Conservation (phyloP, 179 eudicot species). For the Nepenthes alata region DNA sequence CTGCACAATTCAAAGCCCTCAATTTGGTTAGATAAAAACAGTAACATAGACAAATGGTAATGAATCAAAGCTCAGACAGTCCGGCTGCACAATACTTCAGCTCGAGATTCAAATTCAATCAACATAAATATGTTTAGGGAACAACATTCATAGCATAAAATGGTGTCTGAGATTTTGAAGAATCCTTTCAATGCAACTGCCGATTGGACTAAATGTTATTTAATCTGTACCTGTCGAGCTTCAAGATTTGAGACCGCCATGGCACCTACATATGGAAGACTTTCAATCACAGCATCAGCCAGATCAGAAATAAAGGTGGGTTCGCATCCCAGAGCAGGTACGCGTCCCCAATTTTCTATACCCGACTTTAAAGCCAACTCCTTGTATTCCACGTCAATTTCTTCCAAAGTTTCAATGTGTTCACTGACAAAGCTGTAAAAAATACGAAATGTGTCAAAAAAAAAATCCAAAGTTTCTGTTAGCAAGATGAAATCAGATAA, state of each 20-base stretch:
- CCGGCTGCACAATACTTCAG: neutral
- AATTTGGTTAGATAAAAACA: neutral
- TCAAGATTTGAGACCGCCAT: constrained; percentile 98
- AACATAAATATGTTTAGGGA: no score
- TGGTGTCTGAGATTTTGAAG: no score
- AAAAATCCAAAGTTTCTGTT: neutral
- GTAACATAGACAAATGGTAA: neutral
- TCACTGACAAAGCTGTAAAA: constrained; percentile 85
- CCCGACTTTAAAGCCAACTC: constrained; percentile 90
- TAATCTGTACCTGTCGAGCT: constrained; percentile 72
- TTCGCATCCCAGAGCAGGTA: constrained; percentile 89
- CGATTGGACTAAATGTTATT: no score
- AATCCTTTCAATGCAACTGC: no score
- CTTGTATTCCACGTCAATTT: constrained; percentile 94
- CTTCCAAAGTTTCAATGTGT: constrained; percentile 95
- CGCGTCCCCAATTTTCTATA: constrained; percentile 90
- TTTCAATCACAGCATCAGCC: constrained; percentile 97
- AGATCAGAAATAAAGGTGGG: constrained; percentile 85
- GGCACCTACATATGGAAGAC: constrained; percentile 97
- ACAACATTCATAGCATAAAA: no score
- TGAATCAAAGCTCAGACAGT: neutral
- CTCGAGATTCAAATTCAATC: neutral
- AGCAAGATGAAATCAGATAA: neutral
- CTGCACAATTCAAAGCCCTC: constrained; percentile 30
- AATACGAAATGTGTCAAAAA: neutral